Evolutionary conservation across 768 basidiomycete species (phyloP).

Genomic region (Suillus lakei): DNA sequence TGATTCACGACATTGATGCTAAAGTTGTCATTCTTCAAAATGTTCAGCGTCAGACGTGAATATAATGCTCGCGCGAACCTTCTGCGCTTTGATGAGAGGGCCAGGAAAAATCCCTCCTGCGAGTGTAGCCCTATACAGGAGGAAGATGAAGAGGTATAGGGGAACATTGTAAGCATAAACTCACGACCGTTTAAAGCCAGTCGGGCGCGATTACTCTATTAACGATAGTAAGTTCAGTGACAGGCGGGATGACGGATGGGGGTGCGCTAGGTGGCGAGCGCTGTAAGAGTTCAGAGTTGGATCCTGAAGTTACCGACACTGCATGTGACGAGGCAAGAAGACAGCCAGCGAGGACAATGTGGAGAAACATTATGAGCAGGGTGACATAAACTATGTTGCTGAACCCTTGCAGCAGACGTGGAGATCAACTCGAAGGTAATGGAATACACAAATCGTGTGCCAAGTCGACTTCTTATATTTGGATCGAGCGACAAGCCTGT

Average conservation of each 20-base stretch:
- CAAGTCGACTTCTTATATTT: background rate
- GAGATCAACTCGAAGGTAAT: background rate
- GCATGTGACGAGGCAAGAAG: constrained; percentile 15
- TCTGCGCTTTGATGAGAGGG: constrained; percentile 49
- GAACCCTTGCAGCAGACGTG: too few relatives aligned
- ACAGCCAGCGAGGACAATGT: background rate
- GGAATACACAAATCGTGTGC: background rate
- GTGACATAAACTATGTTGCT: background rate
- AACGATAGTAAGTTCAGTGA: constrained; percentile 41
- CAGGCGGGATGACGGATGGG: constrained; percentile 25
- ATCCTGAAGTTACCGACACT: constrained; percentile 20
- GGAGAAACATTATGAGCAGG: constrained; percentile 1
- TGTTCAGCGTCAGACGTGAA: background rate
- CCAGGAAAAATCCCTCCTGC: constrained; percentile 54
- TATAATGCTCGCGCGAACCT: constrained; percentile 28
- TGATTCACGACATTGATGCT: constrained; percentile 42
- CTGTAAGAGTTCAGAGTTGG: constrained; percentile 5
- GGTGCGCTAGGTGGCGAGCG: constrained; percentile 9
- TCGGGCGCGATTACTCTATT: constrained; percentile 55
- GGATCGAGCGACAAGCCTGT: background rate
- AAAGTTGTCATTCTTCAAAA: constrained; percentile 35
- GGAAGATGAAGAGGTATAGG: background rate
- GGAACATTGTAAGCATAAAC: constrained; percentile 13
- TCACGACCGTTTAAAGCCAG: constrained; percentile 47
- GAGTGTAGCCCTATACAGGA: constrained; percentile 41